phyloP scores from a whole-genome alignment of 257 asterid genomes.

The Nicotiana noctiflora region DNA sequence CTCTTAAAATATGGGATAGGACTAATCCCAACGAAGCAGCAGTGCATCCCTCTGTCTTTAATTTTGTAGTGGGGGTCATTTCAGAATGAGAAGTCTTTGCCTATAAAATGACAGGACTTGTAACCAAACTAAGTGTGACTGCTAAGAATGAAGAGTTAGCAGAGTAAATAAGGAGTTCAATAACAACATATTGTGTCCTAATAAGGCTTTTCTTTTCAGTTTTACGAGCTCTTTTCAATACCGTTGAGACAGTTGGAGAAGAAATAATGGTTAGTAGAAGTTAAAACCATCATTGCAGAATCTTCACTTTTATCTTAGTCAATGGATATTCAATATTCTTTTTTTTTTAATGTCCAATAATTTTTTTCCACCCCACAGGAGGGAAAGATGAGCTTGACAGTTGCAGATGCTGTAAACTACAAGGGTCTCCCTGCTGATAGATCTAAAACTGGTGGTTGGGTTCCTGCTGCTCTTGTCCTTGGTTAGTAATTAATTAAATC shows the following conservation, averaged over 20 bases:
- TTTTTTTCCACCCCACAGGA: constrained; percentile 3
- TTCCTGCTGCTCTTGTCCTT: constrained; percentile 81
- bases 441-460: constrained; percentile 87
- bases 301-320: not conserved
- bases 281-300: not conserved
- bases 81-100: constrained; percentile 12
- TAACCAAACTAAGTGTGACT: constrained; percentile 21
- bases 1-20: constrained; percentile 31
- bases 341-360: not conserved
- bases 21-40: constrained; percentile 34
- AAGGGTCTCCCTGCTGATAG: constrained; percentile 70
- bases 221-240: not conserved
- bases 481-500: constrained; percentile 34
- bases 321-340: not conserved
- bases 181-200: not conserved
- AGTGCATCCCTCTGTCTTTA: constrained; percentile 15
- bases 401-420: constrained; percentile 75
- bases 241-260: not conserved
- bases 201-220: not conserved
- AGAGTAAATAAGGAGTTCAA: not conserved
- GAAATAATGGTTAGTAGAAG: constrained; percentile 8
- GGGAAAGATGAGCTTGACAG: constrained; percentile 33
- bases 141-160: not conserved
- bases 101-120: constrained; percentile 42
- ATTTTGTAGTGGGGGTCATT: constrained; percentile 32